Evolutionary conservation across 345 rosid species (phyloP), one percentile per base, ranked within the genome.

Genomic region (Carallia brachiata): DNA sequence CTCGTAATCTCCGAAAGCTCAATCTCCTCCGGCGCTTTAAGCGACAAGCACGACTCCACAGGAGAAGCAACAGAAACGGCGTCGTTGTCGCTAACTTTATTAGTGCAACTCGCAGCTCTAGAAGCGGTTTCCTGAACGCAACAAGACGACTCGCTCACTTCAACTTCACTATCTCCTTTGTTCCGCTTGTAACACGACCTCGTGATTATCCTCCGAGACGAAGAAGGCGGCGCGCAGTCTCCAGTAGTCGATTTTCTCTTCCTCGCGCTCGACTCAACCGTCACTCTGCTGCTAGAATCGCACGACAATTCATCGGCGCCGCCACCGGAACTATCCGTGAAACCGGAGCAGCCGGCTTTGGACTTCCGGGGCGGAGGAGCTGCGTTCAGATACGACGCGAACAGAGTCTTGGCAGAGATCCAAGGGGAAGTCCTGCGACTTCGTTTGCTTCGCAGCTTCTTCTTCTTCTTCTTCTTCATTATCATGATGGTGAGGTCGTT

Each of bases 131-230:
- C n/a, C 44, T 12, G 16, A 2, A 81, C 90, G 63, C 82, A 84
- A 63, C 82, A 84, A n/a, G 89, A 88, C 40, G 85, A 79, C 50
- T 88, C 88, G 66, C 91, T 86, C 60, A 78, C 83, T 63, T 86
- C 89, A 60, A 72, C 69, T 48, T 73, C 73, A 59, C 74, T 87
- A 23, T 72, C 65, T 58, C 15, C 73, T 40, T 66, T 66, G 47
- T 6, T 63, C 74, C 44, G 74, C 76, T 75, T 85, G 40, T 55
- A 69, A 77, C 72, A 76, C 7, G 89, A 77, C 70, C 96, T 82
- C 27, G 90, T 82, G 31, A 81, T 7, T 9, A 39, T 80, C 77
- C 87, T 86, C 67, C 89, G 78, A 56, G 77, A 75, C 36, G 74
- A 12, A 2, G 4, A 0, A 10, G 50, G 50, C 1, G 50, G 50